Percentiles rank a stretch among this genome's conserved stretches.
Conservation (phyloP, 108 stramenopile genomes). For the Cyclostephanos invisitatus region DNA sequence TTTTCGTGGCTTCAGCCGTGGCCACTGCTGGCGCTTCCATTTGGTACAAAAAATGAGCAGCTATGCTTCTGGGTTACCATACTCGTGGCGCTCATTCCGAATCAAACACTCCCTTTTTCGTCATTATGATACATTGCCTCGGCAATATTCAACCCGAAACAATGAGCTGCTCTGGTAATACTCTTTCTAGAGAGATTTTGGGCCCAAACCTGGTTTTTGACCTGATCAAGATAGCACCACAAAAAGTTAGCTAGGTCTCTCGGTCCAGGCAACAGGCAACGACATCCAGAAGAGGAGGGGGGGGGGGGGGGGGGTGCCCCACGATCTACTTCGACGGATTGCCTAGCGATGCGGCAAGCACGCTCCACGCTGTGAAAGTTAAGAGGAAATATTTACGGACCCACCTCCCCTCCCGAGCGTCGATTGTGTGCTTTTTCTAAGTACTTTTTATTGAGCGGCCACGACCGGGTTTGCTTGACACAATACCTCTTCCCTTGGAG, state of each 20-base stretch:
- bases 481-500: not conserved
- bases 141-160: not conserved
- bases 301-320: not conserved
- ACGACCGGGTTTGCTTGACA: not conserved
- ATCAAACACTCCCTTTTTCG: not conserved
- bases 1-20: not conserved
- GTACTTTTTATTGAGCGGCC: not conserved
- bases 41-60: not conserved
- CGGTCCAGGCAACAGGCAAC: not conserved
- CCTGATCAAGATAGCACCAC: not conserved
- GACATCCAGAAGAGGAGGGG: not conserved
- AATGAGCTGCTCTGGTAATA: not conserved
- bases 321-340: no score
- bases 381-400: not conserved
- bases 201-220: not conserved
- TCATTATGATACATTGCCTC: not conserved
- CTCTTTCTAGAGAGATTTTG: no score
- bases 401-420: not conserved
- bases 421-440: not conserved
- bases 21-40: not conserved
- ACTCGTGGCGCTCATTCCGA: not conserved
- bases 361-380: not conserved
- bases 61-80: not conserved
- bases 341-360: no score
- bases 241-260: not conserved